Conservation (phyloP, 2,329 filamentous ascomycete genomes). For the Colletotrichum ledebouriae region DNA sequence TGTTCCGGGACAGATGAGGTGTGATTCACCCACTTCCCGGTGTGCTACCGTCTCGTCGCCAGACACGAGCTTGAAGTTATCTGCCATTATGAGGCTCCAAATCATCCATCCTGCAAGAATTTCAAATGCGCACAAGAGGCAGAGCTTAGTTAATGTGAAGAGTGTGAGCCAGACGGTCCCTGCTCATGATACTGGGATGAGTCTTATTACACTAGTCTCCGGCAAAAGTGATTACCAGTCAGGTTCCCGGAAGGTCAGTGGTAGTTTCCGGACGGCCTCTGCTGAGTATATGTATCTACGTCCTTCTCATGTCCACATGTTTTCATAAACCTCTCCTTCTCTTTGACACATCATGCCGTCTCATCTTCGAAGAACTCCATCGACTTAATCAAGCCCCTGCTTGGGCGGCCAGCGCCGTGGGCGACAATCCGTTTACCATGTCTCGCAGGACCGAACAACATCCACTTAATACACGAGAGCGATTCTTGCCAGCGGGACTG, state of each 20-base stretch:
- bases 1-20: too few species aligned
- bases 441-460: not conserved
- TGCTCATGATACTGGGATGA: too few species aligned
- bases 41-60: too few species aligned
- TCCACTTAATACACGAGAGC: not conserved
- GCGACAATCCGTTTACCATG: not conserved
- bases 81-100: too few species aligned
- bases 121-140: too few species aligned
- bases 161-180: too few species aligned
- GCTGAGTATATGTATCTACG: not conserved
- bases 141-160: too few species aligned
- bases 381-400: not conserved
- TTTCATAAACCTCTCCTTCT: not conserved
- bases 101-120: too few species aligned
- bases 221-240: too few species aligned
- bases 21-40: too few species aligned
- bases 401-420: not conserved
- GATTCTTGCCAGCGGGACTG: not conserved
- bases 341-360: not conserved
- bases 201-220: too few species aligned
- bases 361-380: not conserved
- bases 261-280: not conserved
- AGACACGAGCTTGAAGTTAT: too few species aligned
- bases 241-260: not conserved
- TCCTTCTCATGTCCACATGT: conserved; percentile 3